Conservation (phyloP, 345 rosid species). For the Brassica rapa region DNA sequence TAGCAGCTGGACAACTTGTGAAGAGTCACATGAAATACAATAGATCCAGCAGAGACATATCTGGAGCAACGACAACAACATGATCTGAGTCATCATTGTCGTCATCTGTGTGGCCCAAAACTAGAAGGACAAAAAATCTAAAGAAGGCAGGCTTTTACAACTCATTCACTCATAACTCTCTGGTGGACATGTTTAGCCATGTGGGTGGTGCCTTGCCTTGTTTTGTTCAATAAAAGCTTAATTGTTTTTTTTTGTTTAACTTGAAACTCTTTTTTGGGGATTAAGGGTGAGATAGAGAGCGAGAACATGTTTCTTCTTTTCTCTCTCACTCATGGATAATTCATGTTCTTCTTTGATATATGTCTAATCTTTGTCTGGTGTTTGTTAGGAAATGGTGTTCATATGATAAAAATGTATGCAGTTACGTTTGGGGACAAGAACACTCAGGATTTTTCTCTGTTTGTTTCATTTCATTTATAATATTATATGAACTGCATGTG, state of each 20-base stretch:
- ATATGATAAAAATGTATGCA: conserved; percentile 20
- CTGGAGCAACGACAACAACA: conserved; percentile 38
- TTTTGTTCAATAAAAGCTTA: conserved; percentile 36
- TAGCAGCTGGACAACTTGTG: conserved; percentile 88
- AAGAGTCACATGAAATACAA: conserved; percentile 90
- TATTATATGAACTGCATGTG: background rate
- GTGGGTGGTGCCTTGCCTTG: conserved; percentile 21
- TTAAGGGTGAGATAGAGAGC: conserved; percentile 16
- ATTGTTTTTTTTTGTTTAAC: conserved; percentile 19
- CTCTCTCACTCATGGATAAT: conserved; percentile 33
- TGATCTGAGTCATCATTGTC: conserved; percentile 2
- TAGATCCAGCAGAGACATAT: conserved; percentile 71
- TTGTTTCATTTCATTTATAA: conserved; percentile 15
- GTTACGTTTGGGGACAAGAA: conserved; percentile 29
- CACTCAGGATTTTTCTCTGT: conserved; percentile 6
- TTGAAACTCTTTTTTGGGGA: background rate
- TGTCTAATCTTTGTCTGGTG: conserved; percentile 35
- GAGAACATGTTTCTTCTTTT: background rate
- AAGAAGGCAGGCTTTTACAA: conserved; percentile 27
- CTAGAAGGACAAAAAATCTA: conserved; percentile 17
- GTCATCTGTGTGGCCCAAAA: conserved; percentile 21
- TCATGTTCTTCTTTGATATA: conserved; percentile 32
- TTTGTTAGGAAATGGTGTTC: conserved; percentile 37
- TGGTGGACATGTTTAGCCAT: conserved; percentile 29
- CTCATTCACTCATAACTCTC: conserved; percentile 31